phyloP scores from a whole-genome alignment of 208 protist species.

The Leishmania aethiopica region DNA sequence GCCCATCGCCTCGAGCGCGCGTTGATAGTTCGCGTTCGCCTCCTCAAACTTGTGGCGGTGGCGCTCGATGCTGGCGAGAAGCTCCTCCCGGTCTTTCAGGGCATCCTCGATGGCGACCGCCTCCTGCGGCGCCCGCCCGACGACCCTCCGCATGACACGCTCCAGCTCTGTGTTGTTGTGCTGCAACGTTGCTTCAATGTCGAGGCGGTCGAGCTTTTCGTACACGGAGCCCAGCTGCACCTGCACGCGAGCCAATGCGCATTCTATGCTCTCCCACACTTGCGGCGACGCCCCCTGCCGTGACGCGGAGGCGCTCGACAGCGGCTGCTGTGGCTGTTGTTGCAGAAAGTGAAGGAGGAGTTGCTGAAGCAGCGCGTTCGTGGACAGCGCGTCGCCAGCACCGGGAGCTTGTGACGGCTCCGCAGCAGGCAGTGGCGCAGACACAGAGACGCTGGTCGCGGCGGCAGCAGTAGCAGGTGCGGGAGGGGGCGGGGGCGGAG shows the following conservation, averaged over 20 bases:
- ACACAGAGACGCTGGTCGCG: neutral
- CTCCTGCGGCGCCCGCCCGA: slow-evolving; percentile 54
- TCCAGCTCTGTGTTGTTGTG: slow-evolving; percentile 73
- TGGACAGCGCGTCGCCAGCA: neutral
- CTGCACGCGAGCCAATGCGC: slow-evolving; percentile 49
- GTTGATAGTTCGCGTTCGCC: slow-evolving; percentile 65
- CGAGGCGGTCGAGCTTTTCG: slow-evolving; percentile 72
- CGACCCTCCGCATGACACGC: slow-evolving; percentile 46
- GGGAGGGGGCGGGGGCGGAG: neutral
- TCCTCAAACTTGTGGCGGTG: slow-evolving; percentile 60
- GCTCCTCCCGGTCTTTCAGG: slow-evolving; percentile 59
- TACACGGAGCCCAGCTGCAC: slow-evolving; percentile 55
- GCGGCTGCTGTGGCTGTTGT: slow-evolving; percentile 16
- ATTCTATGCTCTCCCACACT: slow-evolving; percentile 28
- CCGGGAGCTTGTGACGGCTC: neutral
- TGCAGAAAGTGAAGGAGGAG: slow-evolving; percentile 53
- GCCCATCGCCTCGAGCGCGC: slow-evolving; percentile 68
- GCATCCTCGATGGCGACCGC: slow-evolving; percentile 52
- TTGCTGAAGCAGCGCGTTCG: slow-evolving; percentile 39
- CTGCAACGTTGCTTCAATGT: slow-evolving; percentile 53
- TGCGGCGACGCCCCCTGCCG: neutral
- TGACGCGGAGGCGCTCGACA: neutral
- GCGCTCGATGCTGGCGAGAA: slow-evolving; percentile 67
- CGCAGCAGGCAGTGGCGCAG: neutral
- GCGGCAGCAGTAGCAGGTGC: neutral